Evolutionary conservation across 2,329 filamentous ascomycete genomes (phyloP).

Genomic region (Drechslerella stenobrocha): DNA sequence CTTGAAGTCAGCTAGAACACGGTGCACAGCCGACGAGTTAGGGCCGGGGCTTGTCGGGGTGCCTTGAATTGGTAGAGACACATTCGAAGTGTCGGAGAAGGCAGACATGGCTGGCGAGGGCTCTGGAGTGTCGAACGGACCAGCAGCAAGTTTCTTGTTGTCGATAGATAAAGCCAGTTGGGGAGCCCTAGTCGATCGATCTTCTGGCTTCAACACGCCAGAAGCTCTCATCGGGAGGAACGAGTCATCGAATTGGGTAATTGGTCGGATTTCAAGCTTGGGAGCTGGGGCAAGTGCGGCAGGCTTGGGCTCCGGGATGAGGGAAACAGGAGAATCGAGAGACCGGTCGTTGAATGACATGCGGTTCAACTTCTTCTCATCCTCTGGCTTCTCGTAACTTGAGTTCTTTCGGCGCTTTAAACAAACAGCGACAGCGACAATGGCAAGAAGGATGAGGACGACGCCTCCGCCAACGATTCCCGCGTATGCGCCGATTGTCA

Average conservation of each 20-base stretch:
- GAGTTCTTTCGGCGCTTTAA: constrained; percentile 69
- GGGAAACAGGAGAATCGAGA: constrained; percentile 55
- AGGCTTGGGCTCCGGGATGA: constrained; percentile 55
- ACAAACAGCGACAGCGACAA: constrained; percentile 71
- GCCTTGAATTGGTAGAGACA: constrained; percentile 37
- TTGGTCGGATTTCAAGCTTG: constrained; percentile 58
- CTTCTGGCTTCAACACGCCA: constrained; percentile 56
- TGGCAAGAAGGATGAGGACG: constrained; percentile 67
- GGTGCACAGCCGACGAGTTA: constrained; percentile 68
- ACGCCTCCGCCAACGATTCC: constrained; percentile 84
- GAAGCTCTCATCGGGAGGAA: constrained; percentile 31
- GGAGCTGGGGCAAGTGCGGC: constrained; percentile 55
- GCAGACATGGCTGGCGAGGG: constrained; percentile 48
- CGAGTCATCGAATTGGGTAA: constrained; percentile 54
- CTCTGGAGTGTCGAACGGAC: constrained; percentile 53
- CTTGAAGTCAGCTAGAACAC: constrained; percentile 90
- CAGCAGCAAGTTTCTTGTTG: constrained; percentile 53
- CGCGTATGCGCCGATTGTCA: constrained; percentile 57
- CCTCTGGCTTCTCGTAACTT: constrained; percentile 59
- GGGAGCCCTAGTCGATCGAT: constrained; percentile 58
- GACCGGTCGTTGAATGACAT: constrained; percentile 46
- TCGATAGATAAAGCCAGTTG: constrained; percentile 51
- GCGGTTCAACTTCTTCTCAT: constrained; percentile 64
- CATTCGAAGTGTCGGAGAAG: constrained; percentile 47
- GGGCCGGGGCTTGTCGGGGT: constrained; percentile 12